Base-by-base conservation (phyloP, 108 stramenopile genomes). In the Poteriospumella lacustris region DNA sequence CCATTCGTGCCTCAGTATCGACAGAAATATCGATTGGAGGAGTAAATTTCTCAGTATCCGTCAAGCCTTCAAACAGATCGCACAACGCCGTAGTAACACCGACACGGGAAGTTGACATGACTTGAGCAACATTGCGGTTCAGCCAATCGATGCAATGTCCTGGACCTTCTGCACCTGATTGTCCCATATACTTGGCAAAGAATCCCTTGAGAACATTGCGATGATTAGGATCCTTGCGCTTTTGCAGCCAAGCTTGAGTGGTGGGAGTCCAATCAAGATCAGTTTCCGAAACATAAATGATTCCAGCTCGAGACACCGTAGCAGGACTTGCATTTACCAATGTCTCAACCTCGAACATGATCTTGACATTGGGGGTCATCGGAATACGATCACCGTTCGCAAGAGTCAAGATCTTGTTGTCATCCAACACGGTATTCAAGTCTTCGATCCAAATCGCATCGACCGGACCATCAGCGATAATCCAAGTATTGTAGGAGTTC, bases 401-500 rank as follows among this genome's bases (percentile, higher is more conserved):
- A 28, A 94, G 76, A 26, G 92, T 93, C 3, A 94, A 87, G 44
- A 94, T 89, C 62, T 82, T 89, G 80, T 93, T 94, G 79, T 94
- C 93, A 80, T 93, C 92, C 1, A 94, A 78, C 12, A 93, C 93
- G 26, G 91, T 92, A 79, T 94, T 92, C n/a, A 94, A 89, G 82
- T 92, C 92, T 82, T 94, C 93, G 59, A 93, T 94, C 93, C 93
- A 94, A 78, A 92, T 94, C 24, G 92, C 91, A 84, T 94, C 93
- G 28, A 94, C 93, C 26, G 93, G 93, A 0, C 93, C 93, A 80
- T 94, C 93, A 64, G 90, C 91, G 76, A 91, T 91, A 80, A 94
- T 91, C 92, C 92, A 92, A 0, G 92, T 92, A 80, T 91, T 92
- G 91, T 89, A 91, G 9, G 88, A 52, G 75, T 91, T 91, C 62